Evolutionary conservation across 768 basidiomycete genomes (phyloP), one percentile per base, ranked within the genome.

Genomic region (Gyrodon lividus): DNA sequence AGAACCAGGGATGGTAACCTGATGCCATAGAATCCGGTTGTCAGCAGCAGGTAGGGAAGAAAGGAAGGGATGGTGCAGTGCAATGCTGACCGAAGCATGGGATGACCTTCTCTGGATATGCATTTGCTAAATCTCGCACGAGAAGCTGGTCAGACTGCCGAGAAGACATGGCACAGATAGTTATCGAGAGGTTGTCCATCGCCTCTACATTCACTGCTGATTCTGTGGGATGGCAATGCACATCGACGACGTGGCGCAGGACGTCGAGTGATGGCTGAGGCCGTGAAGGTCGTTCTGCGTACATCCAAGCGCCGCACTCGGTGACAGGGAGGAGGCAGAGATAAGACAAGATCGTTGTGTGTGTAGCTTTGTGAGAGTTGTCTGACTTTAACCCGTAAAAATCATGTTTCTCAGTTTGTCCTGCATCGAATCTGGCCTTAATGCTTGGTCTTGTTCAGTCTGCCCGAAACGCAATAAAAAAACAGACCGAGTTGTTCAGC

Each of bases 1-100:
- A 78, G 70, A 90, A 95, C 96, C 96, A 98, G 2, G 96, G 96
- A 65, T 98, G 96, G 62, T 92, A 85, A 40, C 95, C 91, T 93
- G 60, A n/a, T 43, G 19, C 19, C 42, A 28, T 48, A 49, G 40
- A 30, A 48, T 48, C 44, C 46, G 37, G 41, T 59, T 42, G 33
- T 53, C 31, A 47, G 48, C 48, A 20, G 14, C 34, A 43, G 50
- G 48, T 23, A 62, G 43, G 49, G 35, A 52, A 55, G 35, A 30
- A 38, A 46, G 58, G 49, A 44, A 51, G 45, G 28, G 8, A 54
- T 52, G 40, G 48, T 40, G 52, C 37, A 47, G 45, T 43, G 50
- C 34, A 26, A 43, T 42, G 71, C 84, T 73, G 51, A 93, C 92
- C 95, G 69, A 96, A 98, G 66, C 85, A 89, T 43, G 95, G 89